Evolutionary conservation across 2,329 filamentous ascomycete genomes (phyloP).

Genomic region (Aureobasidium melanogenum): DNA sequence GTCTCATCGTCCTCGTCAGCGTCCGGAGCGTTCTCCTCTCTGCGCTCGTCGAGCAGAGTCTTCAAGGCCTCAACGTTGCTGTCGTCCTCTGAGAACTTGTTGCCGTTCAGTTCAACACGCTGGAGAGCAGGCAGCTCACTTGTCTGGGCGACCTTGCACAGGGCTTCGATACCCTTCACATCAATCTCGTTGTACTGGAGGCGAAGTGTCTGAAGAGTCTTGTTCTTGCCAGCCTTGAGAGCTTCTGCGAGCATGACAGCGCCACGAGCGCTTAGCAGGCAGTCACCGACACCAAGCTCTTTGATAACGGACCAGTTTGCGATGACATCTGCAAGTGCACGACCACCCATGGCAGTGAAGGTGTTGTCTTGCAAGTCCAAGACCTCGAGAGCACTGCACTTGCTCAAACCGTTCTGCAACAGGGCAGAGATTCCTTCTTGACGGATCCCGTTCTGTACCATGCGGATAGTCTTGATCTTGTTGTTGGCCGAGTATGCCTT

Average conservation of each 20-base stretch:
- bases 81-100: conserved; percentile 87
- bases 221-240: conserved; percentile 66
- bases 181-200: conserved; percentile 95
- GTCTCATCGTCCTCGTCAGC: conserved; percentile 60
- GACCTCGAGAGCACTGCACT: conserved; percentile 60
- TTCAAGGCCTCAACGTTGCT: conserved; percentile 58
- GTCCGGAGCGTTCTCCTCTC: conserved; percentile 44
- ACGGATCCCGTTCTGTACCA: conserved; percentile 97
- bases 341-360: conserved; percentile 74
- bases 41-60: conserved; percentile 50
- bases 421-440: conserved; percentile 84
- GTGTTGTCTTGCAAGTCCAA: conserved; percentile 97
- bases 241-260: conserved; percentile 64
- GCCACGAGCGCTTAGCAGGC: conserved; percentile 70
- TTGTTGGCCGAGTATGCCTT: conserved; percentile 72
- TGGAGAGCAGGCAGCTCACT: conserved; percentile 62
- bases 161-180: conserved; percentile 59
- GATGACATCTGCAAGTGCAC: conserved; percentile 66
- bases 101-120: conserved; percentile 90
- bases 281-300: conserved; percentile 86
- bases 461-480: conserved; percentile 78
- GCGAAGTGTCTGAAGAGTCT: conserved; percentile 68
- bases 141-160: conserved; percentile 59
- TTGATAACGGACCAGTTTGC: conserved; percentile 64
- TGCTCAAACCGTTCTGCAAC: conserved; percentile 66